Evolutionary conservation across 306 rosid species (phyloP).

Genomic region (Malus orientalis): DNA sequence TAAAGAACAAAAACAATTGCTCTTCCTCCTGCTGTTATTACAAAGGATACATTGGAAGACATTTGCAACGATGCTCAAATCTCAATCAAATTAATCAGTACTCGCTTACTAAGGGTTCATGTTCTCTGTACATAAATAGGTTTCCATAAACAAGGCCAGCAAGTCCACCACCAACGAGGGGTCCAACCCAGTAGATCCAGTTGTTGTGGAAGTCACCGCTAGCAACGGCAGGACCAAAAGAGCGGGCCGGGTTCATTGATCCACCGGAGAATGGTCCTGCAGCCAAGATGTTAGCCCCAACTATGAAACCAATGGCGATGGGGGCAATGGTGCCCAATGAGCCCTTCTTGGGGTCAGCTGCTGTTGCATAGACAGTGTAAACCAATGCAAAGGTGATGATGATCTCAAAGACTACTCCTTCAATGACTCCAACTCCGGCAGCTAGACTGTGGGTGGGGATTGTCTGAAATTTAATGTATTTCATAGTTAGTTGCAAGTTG

Average conservation of each 20-base stretch:
- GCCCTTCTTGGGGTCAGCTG: constrained; percentile 91
- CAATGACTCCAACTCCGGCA: constrained; percentile 52
- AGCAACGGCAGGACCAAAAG: constrained; percentile 86
- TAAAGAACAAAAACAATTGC: constrained; percentile 2
- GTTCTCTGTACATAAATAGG: constrained; percentile 46
- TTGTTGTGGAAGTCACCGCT: constrained; percentile 65
- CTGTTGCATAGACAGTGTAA: constrained; percentile 88
- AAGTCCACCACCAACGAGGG: constrained; percentile 73
- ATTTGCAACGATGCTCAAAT: neutral
- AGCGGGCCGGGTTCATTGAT: constrained; percentile 90
- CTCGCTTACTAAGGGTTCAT: constrained; percentile 45
- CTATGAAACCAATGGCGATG: constrained; percentile 83
- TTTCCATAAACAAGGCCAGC: constrained; percentile 83
- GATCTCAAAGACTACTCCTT: constrained; percentile 71
- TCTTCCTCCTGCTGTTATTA: constrained; percentile 27
- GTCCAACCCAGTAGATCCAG: constrained; percentile 96
- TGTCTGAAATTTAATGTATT: constrained; percentile 25
- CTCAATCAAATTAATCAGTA: constrained; percentile 12
- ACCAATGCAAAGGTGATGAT: constrained; percentile 76
- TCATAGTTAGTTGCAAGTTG: neutral
- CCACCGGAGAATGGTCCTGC: constrained; percentile 94
- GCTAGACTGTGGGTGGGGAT: constrained; percentile 64
- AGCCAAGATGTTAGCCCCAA: constrained; percentile 85
- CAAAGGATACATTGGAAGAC: neutral
- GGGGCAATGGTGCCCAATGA: constrained; percentile 74